Evolutionary conservation across 2,329 filamentous ascomycete genomes (phyloP), one percentile per base, ranked within the genome.

Genomic region (Fusarium sp.): DNA sequence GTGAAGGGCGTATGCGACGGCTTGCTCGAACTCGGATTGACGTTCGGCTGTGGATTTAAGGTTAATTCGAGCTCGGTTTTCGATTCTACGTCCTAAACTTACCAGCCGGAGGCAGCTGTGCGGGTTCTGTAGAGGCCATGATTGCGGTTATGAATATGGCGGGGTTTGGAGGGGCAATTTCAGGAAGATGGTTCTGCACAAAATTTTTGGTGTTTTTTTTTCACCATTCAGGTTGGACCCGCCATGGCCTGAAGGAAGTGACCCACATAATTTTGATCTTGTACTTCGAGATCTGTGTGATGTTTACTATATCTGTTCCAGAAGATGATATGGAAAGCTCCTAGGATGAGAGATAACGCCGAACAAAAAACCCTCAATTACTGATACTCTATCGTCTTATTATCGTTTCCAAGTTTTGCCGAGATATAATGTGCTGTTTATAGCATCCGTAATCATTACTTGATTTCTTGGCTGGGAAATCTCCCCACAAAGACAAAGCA

Each of bases 1-100:
- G 83, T 94, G 89, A 70, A 99, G 88, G 42, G 91, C 83, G 77
- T 96, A 91, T 78, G 93, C 93, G 73, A 97, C 91, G 76, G 89
- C 92, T 75, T 96, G 91, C 78, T 98, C 96, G 82, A 98, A 92
- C 75, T 89, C 86, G 70, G 85, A 80, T 76, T 90, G 85, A 73
- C 85, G 85, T 73, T 82, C 81, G 74, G 85, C 85, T 87, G 73
- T 60, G 53, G n/a, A 56, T 45, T 70, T 30, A 37, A 23, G 3
- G 64, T 62, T 16, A 62, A 57, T 49, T 38, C 36, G 13, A 34
- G 11, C 36, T 3, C n/a, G 34, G 10, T 20, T 13, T 26, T 6
- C 3, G 16, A 23, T 13, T 31, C 26, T 11, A 31, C 7, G 5
- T 15, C 8, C 1, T 45, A 20, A 16, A 73, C 71, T 56, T 60